Conservation (phyloP, 2,329 filamentous ascomycete species). For the Cladophialophora exuberans region DNA sequence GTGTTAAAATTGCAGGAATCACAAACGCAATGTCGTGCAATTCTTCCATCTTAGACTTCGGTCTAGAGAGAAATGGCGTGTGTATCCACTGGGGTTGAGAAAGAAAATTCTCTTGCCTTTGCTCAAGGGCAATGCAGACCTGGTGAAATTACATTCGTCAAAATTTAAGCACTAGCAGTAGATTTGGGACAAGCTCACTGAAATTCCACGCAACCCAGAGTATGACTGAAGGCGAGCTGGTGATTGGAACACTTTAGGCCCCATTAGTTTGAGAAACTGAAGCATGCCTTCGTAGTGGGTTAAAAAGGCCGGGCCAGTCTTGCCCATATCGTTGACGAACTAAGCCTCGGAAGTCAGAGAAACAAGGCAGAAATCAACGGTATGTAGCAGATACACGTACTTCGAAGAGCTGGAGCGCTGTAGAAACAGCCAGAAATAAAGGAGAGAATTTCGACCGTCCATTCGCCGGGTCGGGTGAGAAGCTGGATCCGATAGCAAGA, state of each 20-base stretch:
- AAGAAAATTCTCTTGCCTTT: neutral
- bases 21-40: slow-evolving; percentile 5
- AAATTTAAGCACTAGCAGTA: neutral
- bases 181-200: neutral
- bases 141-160: neutral
- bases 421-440: slow-evolving; percentile 2
- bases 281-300: slow-evolving; percentile 13
- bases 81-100: neutral
- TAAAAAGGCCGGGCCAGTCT: neutral
- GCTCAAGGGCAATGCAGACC: slow-evolving; percentile 2
- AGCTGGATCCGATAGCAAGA: neutral
- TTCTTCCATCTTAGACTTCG: slow-evolving; percentile 1
- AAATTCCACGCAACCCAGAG: slow-evolving; percentile 2
- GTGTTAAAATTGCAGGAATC: neutral
- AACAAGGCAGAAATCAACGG: neutral
- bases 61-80: neutral
- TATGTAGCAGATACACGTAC: neutral
- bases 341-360: neutral
- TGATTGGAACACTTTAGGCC: slow-evolving; percentile 9
- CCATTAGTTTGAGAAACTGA: slow-evolving; percentile 1
- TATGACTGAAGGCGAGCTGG: neutral
- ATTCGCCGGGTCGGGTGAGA: neutral
- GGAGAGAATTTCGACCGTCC: neutral
- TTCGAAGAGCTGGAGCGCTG: slow-evolving; percentile 10
- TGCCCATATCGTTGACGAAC: slow-evolving; percentile 8